Conservation (phyloP, 176 grass and related monocot genomes). For the Secale cereale region DNA sequence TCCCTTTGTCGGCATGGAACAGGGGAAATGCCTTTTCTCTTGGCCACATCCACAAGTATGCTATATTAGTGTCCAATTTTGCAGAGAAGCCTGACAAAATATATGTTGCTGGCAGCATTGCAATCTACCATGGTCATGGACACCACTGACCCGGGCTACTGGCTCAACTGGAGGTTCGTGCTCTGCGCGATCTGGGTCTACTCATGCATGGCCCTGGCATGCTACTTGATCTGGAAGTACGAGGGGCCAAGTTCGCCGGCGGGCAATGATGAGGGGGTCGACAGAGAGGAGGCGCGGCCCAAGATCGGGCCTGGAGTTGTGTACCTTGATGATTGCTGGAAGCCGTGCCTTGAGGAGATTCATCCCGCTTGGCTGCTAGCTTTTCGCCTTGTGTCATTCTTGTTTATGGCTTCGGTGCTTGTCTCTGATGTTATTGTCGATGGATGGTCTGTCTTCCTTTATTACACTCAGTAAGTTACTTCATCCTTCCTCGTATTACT, state of each 20-base stretch:
- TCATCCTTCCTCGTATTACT: background rate
- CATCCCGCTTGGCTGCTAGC: constrained; percentile 77
- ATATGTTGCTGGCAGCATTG: constrained; percentile 5
- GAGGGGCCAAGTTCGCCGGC: constrained; percentile 19
- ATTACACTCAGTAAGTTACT: constrained; percentile 74
- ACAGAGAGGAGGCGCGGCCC: background rate
- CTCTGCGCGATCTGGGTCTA: constrained; percentile 51
- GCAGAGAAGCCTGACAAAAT: background rate
- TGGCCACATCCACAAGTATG: background rate
- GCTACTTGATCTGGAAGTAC: constrained; percentile 50
- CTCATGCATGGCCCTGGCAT: constrained; percentile 39
- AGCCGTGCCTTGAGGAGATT: constrained; percentile 54
- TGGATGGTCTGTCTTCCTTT: constrained; percentile 59
- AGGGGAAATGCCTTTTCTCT: background rate
- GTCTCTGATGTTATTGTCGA: constrained; percentile 39
- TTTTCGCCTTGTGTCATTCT: constrained; percentile 54
- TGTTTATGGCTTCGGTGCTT: constrained; percentile 41
- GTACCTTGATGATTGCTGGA: constrained; percentile 67
- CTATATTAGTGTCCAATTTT: background rate
- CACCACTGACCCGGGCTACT: constrained; percentile 44
- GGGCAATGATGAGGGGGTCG: background rate
- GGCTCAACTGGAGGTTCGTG: constrained; percentile 62
- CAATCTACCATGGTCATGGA: constrained; percentile 34
- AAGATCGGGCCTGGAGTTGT: constrained; percentile 15
- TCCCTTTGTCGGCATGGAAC: background rate